Percentiles rank a stretch among this genome's conserved stretches.
Conservation (phyloP, 1,139 yeast genomes). For the Yamadazyma friedrichii region DNA sequence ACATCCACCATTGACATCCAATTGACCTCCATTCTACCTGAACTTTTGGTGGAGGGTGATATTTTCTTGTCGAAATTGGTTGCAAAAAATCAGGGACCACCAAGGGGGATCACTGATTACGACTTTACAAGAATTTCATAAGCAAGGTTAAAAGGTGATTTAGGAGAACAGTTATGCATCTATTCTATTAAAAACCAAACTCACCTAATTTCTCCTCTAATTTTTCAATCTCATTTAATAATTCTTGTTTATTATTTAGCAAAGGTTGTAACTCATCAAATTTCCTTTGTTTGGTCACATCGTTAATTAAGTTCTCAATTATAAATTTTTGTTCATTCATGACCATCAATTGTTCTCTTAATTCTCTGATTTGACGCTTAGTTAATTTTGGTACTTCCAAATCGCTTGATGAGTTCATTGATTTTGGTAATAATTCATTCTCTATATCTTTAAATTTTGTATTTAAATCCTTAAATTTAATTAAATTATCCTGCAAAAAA, state of each 20-base stretch:
- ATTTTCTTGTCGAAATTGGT: too few species aligned
- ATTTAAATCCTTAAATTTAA: constrained; percentile 29
- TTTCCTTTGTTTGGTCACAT: constrained; percentile 62
- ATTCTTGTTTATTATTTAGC: constrained; percentile 57
- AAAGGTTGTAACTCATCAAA: constrained; percentile 76
- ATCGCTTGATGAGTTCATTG: not conserved
- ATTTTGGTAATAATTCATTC: constrained; percentile 10
- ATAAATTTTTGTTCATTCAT: constrained; percentile 79
- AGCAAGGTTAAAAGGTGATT: not conserved
- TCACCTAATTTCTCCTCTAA: constrained; percentile 62
- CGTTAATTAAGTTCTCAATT: constrained; percentile 60
- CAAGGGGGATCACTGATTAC: not conserved
- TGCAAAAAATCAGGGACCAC: too few species aligned
- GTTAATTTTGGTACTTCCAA: constrained; percentile 28
- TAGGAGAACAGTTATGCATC: not conserved
- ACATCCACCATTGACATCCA: not conserved
- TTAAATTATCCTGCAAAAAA: constrained; percentile 35
- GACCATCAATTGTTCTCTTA: constrained; percentile 79
- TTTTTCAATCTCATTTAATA: constrained; percentile 49
- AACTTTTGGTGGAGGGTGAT: too few species aligned
- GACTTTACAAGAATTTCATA: too few species aligned
- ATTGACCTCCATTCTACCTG: not conserved
- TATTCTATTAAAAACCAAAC: constrained; percentile 47
- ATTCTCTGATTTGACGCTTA: constrained; percentile 53
- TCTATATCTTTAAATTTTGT: constrained; percentile 25